phyloP scores from a whole-genome alignment of 202 grass and related monocot genomes.

The Schoenoplectus triqueter region DNA sequence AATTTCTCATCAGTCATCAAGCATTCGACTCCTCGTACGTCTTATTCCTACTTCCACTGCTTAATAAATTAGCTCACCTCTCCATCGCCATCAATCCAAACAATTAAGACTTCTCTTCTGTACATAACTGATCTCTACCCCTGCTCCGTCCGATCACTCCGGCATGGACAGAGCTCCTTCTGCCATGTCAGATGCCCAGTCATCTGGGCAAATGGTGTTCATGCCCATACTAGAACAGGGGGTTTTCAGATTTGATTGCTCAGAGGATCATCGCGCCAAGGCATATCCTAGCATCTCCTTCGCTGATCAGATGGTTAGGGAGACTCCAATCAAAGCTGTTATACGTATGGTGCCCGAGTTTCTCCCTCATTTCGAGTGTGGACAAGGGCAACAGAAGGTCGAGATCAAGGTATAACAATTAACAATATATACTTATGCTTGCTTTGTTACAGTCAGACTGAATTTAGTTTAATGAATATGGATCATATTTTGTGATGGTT shows the following conservation, averaged over 20 bases:
- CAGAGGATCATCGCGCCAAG: slow-evolving; percentile 49
- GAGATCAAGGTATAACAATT: slow-evolving; percentile 50
- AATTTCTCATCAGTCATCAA: too few relatives aligned
- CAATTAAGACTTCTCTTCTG: too few relatives aligned
- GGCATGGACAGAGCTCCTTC: slow-evolving; percentile 13
- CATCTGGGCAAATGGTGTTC: slow-evolving; percentile 53
- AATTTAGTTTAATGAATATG: slow-evolving; percentile 14
- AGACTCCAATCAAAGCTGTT: slow-evolving; percentile 44
- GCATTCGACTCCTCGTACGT: too few relatives aligned
- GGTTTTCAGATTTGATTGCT: slow-evolving; percentile 85
- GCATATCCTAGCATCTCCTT: slow-evolving; percentile 81
- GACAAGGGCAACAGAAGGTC: slow-evolving; percentile 56
- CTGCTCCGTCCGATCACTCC: neutral
- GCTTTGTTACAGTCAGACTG: neutral
- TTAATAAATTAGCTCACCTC: too few relatives aligned
- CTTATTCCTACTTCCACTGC: too few relatives aligned
- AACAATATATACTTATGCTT: neutral
- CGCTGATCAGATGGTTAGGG: slow-evolving; percentile 48
- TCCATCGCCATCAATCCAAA: too few relatives aligned
- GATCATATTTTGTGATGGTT: slow-evolving; percentile 41
- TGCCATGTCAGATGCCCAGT: neutral
- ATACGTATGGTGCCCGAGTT: slow-evolving; percentile 44
- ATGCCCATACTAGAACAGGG: slow-evolving; percentile 63
- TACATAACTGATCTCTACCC: neutral
- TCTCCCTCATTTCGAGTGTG: slow-evolving; percentile 48